Percentiles rank a stretch among this genome's conserved stretches.
Conservation (phyloP, 305 asterid species). For the Solanum hybrid region DNA sequence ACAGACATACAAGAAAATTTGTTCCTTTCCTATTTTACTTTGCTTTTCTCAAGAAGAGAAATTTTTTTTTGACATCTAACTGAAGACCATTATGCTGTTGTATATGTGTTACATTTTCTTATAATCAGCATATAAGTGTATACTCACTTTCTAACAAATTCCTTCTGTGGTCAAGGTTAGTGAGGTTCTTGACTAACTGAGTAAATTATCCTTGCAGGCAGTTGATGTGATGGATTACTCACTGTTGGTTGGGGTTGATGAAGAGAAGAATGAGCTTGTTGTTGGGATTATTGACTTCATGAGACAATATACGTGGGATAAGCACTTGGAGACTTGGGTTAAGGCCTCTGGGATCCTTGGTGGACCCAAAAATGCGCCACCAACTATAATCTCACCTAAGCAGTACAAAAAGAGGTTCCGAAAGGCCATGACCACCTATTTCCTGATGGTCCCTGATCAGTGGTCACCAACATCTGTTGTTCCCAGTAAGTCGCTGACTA, state of each 20-base stretch:
- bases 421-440: constrained; percentile 70
- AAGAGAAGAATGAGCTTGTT: constrained; percentile 66
- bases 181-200: not conserved
- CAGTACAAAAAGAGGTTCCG: constrained; percentile 73
- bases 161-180: not conserved
- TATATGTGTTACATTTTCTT: not conserved
- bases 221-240: constrained; percentile 79
- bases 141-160: not conserved
- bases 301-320: constrained; percentile 84
- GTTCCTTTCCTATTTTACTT: not conserved
- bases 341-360: constrained; percentile 73
- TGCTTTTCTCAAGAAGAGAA: not conserved
- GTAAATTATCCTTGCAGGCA: constrained; percentile 54
- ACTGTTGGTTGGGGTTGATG: constrained; percentile 64
- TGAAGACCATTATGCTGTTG: not conserved
- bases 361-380: constrained; percentile 52
- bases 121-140: not conserved
- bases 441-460: constrained; percentile 65
- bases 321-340: constrained; percentile 78
- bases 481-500: constrained; percentile 57
- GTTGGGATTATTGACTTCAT: constrained; percentile 72
- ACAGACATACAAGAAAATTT: not conserved
- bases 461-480: constrained; percentile 62
- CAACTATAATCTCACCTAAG: constrained; percentile 67
- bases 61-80: not conserved